phyloP scores from a whole-genome alignment of 2,329 filamentous ascomycete genomes.

The Claviceps arundinis region DNA sequence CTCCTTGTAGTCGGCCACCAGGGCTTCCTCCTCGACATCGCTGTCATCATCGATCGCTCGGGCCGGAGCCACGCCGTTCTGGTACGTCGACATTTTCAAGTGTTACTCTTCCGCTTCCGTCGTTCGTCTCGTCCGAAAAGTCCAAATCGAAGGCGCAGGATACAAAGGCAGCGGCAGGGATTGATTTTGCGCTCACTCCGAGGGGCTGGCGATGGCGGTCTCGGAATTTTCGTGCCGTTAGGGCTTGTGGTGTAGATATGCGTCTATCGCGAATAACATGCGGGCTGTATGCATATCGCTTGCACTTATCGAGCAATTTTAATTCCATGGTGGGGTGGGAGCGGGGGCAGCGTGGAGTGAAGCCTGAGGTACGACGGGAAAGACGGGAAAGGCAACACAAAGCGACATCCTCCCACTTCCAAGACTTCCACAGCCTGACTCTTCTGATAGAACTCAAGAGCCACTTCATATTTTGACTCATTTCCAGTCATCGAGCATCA shows the following conservation, averaged over 20 bases:
- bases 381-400: background rate
- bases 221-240: slow-evolving; percentile 24
- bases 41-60: slow-evolving; percentile 65
- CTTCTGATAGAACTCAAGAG: background rate
- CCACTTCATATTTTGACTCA: background rate
- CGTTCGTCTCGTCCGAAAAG: slow-evolving; percentile 11
- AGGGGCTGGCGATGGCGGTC: slow-evolving; percentile 13
- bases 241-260: slow-evolving; percentile 25
- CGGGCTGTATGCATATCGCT: slow-evolving; percentile 15
- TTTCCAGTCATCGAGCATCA: slow-evolving; percentile 2
- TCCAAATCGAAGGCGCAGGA: slow-evolving; percentile 6
- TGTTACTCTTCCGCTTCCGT: slow-evolving; percentile 18
- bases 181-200: slow-evolving; percentile 17
- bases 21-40: slow-evolving; percentile 89
- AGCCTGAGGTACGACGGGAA: background rate
- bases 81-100: slow-evolving; percentile 44
- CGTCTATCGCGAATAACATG: slow-evolving; percentile 10
- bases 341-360: background rate
- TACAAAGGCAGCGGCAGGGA: slow-evolving; percentile 15
- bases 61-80: slow-evolving; percentile 46
- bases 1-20: slow-evolving; percentile 92
- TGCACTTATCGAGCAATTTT: slow-evolving; percentile 13
- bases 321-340: slow-evolving; percentile 8
- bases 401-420: background rate
- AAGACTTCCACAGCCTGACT: background rate